A percentile compares a stretch with the other conserved stretches of the same genome.
These are phyloP conservation scores for Leucocoprinus leucothites DNA, from an alignment of 768 basidiomycete species.

Conservation along the genomic window DNA sequence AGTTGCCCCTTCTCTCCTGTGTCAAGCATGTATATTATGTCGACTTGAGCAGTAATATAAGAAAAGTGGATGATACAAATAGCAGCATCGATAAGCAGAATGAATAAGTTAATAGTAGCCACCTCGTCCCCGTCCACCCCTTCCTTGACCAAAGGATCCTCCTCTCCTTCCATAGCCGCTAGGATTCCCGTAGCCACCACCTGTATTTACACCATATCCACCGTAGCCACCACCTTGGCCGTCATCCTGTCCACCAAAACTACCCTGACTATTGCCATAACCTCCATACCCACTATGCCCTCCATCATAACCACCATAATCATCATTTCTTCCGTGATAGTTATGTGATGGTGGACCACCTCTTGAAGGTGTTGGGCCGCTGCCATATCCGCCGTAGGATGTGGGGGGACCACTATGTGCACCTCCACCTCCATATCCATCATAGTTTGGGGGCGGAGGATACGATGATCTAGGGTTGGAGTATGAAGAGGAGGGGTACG, in stretches of 20 bases:
- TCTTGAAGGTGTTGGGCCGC: slow-evolving; percentile 19
- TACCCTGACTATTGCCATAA: slow-evolving; percentile 25
- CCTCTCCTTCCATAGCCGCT: slow-evolving; percentile 25
- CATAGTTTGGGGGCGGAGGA: slow-evolving; percentile 21
- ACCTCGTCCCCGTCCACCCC: slow-evolving; percentile 43
- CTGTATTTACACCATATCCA: slow-evolving; percentile 23
- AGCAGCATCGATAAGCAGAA: background rate
- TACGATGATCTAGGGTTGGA: slow-evolving; percentile 7
- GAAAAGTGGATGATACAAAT: slow-evolving; percentile 7
- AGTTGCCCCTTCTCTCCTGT: background rate
- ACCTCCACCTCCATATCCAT: slow-evolving; percentile 26
- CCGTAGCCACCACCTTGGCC: slow-evolving; percentile 31
- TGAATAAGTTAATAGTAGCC: slow-evolving; percentile 34
- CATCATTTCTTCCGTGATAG: slow-evolving; percentile 29
- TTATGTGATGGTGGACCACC: slow-evolving; percentile 23
- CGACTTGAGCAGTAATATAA: background rate
- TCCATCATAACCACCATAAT: slow-evolving; percentile 27
- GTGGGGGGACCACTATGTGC: slow-evolving; percentile 12
- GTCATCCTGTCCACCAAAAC: slow-evolving; percentile 19
- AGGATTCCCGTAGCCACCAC: slow-evolving; percentile 23
- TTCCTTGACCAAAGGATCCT: slow-evolving; percentile 23
- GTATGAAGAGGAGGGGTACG: slow-evolving; percentile 14
- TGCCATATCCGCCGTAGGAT: slow-evolving; percentile 27
- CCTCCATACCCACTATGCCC: slow-evolving; percentile 30
- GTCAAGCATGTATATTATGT: background rate